Base-by-base conservation (phyloP, 768 basidiomycete species). In the Lactifluus rugatus region DNA sequence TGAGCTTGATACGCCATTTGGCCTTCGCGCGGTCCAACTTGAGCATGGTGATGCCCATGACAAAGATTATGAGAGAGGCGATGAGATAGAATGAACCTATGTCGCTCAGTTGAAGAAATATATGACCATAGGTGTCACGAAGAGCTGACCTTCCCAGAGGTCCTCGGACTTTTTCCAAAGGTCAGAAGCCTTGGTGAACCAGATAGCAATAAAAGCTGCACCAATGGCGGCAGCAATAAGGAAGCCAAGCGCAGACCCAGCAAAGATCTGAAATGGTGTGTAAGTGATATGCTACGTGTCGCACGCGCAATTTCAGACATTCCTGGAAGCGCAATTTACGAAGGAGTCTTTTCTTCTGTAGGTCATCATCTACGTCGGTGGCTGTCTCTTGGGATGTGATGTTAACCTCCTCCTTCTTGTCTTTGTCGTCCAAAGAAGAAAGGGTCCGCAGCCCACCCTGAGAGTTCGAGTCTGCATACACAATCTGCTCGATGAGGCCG, bases 21-120 rank as follows among this genome's bases (percentile, higher is more conserved):
- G 86, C 80, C 69, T 92, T 89, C 11, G 95, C 87, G 66, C 86
- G 78, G 70, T 98, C 94, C 81, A 99, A 85, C 69, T 90, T 93
- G 60, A 99, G 82, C 88, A 98, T 94, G 36, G 87, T 86, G 39
- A 97, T 67, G 2, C 91, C 93, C 92, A 97, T 95, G 68, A 87
- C 76, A 70, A 93, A 90, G 66, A 96, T 93, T 79, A 96, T 82
- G 65, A 91, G 56, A 11, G 82, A 70, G 0, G 87, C 87, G 54
- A 91, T 76, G 56, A 89, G 71, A 62, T 82, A 73, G 66, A 89
- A 90, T 59, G 82, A 76, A 26, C 83, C 86, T 88, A 14, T 48
- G 14, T 36, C 16, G 21, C 9, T 28, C n/a, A n/a, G 13, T 47
- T 48, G 5, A 41, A 39, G 48, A 21, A 54, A 28, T 46, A 48